Percentiles rank a stretch among this genome's conserved stretches.
These are phyloP conservation scores for Thelonectria rubi DNA, from an alignment of 2,329 filamentous ascomycete genomes.

Conservation along the genomic window DNA sequence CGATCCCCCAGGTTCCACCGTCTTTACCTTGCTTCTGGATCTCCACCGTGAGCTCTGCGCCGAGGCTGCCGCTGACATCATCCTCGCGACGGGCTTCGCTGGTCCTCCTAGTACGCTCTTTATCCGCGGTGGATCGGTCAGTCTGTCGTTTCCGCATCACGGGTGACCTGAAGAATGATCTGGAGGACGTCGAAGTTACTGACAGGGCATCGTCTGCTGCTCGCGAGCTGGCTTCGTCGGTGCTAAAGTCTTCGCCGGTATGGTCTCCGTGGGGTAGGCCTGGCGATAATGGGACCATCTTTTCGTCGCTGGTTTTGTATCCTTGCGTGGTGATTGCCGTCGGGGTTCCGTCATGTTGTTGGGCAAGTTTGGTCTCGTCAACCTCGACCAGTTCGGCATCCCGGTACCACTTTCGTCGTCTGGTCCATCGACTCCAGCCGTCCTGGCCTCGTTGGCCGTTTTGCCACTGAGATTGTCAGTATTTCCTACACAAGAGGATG, in stretches of 20 bases:
- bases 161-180: constrained; percentile 54
- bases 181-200: constrained; percentile 59
- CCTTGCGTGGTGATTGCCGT: constrained; percentile 39
- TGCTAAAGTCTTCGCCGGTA: constrained; percentile 39
- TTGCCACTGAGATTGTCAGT: constrained; percentile 74
- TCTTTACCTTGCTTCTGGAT: constrained; percentile 63
- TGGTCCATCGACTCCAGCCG: constrained; percentile 93
- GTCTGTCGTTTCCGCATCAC: constrained; percentile 52
- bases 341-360: constrained; percentile 53
- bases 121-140: constrained; percentile 47
- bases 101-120: constrained; percentile 51
- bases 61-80: constrained; percentile 51
- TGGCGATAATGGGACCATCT: constrained; percentile 47
- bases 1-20: constrained; percentile 76
- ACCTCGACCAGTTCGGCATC: constrained; percentile 94
- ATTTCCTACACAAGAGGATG: not conserved
- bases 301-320: constrained; percentile 51
- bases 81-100: constrained; percentile 57
- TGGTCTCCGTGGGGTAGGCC: constrained; percentile 35
- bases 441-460: constrained; percentile 85
- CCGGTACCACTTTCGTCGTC: constrained; percentile 93
- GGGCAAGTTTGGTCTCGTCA: constrained; percentile 43
- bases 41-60: constrained; percentile 59
- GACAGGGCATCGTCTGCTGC: constrained; percentile 55
- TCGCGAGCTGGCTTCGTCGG: constrained; percentile 42